Conservation (phyloP, 257 asterid genomes). For the Striga asiatica region DNA sequence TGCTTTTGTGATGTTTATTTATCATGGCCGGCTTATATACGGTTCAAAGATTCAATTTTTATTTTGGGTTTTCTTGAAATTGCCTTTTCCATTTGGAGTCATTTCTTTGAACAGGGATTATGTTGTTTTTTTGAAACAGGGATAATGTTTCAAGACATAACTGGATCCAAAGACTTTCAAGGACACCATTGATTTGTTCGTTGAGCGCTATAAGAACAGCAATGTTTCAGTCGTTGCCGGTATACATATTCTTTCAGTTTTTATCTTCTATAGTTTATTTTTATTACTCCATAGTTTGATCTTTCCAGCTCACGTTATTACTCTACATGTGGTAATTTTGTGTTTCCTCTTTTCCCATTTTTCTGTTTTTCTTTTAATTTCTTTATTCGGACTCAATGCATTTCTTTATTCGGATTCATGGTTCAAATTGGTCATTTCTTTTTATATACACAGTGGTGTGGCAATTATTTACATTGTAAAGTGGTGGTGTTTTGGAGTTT, state of each 20-base stretch:
- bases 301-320: too few species aligned
- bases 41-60: neutral
- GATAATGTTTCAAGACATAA: constrained; percentile 84
- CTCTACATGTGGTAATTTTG: too few species aligned
- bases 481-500: neutral
- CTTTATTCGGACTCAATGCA: too few species aligned
- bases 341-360: too few species aligned
- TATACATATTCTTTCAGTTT: constrained; percentile 17
- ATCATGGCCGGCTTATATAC: neutral
- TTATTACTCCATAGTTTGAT: too few species aligned
- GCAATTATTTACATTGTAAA: too few species aligned
- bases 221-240: constrained; percentile 84
- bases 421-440: too few species aligned
- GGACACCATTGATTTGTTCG: constrained; percentile 73
- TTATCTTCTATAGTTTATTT: constrained; percentile 10
- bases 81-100: too few species aligned
- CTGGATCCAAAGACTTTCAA: constrained; percentile 68
- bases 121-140: constrained; percentile 28
- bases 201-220: constrained; percentile 56
- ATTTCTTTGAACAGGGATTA: neutral
- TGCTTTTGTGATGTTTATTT: neutral
- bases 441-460: too few species aligned
- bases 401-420: too few species aligned
- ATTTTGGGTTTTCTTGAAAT: too few species aligned
- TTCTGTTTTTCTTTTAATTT: too few species aligned